These are phyloP conservation scores for Aspergillus piperis DNA, from an alignment of 2,329 filamentous ascomycete species.

Conservation along the genomic window DNA sequence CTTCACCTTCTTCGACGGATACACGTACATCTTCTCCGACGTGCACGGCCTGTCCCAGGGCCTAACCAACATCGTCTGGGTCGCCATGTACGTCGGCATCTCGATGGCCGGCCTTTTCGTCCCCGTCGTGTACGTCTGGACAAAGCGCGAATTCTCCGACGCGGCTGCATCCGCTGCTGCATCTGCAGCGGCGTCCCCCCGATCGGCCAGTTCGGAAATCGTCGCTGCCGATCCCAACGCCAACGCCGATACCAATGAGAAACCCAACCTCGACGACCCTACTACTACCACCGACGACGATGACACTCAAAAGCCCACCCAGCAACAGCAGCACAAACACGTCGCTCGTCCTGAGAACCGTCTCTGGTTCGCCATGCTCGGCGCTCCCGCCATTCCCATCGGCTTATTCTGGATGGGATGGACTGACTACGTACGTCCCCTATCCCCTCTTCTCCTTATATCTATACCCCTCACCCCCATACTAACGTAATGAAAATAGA, in stretches of 20 bases:
- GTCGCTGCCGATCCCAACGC: background rate
- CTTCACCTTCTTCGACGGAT: constrained; percentile 49
- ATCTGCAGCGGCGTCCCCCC: background rate
- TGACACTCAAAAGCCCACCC: background rate
- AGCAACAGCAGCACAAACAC: background rate
- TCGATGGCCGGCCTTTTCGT: constrained; percentile 42
- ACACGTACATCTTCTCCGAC: constrained; percentile 54
- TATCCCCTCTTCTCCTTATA: background rate
- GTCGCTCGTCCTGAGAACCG: constrained; percentile 53
- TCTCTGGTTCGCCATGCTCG: constrained; percentile 57
- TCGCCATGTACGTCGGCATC: constrained; percentile 51
- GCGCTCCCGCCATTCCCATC: constrained; percentile 54
- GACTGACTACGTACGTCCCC: constrained; percentile 40
- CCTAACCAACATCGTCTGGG: constrained; percentile 53
- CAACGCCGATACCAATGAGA: background rate
- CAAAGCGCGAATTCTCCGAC: constrained; percentile 46
- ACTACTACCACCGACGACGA: background rate
- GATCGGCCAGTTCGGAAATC: background rate
- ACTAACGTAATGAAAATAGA: constrained; percentile 30
- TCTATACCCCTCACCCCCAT: background rate
- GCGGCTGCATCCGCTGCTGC: constrained; percentile 28
- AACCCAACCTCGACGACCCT: background rate
- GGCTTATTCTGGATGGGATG: constrained; percentile 63
- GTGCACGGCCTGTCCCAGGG: constrained; percentile 52
- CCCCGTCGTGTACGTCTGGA: constrained; percentile 50